These are phyloP conservation scores for Cordyceps farinosa DNA, from an alignment of 2,329 filamentous ascomycete species.

Conservation along the genomic window DNA sequence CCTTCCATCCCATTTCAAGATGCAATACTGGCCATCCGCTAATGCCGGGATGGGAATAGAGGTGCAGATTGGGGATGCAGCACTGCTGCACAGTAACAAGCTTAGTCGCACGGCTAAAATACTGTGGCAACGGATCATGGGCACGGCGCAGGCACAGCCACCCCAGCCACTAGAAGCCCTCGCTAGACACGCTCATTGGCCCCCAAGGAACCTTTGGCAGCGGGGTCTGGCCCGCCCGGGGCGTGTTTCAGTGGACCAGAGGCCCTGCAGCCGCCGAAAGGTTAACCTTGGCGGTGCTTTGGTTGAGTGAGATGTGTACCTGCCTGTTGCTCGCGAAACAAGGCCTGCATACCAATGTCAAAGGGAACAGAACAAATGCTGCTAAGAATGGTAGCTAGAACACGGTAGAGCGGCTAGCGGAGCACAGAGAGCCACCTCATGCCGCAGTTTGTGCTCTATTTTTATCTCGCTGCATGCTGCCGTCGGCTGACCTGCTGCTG, in stretches of 20 bases:
- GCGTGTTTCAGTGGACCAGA: constrained; percentile 4
- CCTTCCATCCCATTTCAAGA: too few relatives aligned
- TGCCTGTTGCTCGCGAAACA: neutral
- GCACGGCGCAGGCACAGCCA: neutral
- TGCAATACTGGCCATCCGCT: too few relatives aligned
- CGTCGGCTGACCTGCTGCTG: neutral
- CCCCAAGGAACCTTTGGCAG: neutral
- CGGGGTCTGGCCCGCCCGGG: neutral
- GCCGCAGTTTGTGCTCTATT: neutral
- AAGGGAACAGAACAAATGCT: neutral
- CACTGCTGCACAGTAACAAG: neutral
- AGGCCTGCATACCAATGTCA: neutral
- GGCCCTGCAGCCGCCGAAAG: neutral
- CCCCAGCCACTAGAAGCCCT: neutral
- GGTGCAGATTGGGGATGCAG: neutral
- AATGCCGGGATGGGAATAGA: neutral
- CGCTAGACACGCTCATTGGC: neutral
- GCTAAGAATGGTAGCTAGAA: neutral
- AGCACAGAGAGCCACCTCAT: neutral
- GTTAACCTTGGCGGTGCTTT: too few relatives aligned
- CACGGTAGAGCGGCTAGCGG: neutral
- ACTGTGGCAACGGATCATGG: neutral
- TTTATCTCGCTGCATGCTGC: neutral
- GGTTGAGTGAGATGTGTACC: too few relatives aligned
- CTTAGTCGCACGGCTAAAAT: neutral